Evolutionary conservation across 129 eudicot species (phyloP).

Genomic region (Deinandra increscens): DNA sequence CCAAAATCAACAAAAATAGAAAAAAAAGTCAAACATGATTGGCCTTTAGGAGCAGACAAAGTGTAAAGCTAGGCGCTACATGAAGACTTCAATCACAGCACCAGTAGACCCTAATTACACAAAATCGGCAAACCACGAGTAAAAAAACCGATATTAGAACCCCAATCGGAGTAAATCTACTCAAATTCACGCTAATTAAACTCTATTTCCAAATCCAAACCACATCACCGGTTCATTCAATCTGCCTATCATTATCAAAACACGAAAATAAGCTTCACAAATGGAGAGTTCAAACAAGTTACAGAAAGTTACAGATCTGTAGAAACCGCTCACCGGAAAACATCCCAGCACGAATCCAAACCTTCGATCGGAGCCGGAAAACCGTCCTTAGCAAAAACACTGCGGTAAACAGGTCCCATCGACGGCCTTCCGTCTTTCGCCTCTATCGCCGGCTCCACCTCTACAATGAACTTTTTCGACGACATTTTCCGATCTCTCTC

Average conservation of each 20-base stretch:
- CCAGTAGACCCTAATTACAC: conserved; percentile 5
- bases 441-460: conserved; percentile 73
- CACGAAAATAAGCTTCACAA: background rate
- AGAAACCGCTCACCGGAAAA: conserved; percentile 57
- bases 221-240: background rate
- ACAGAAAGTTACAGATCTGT: conserved; percentile 29
- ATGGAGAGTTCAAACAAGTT: conserved; percentile 1
- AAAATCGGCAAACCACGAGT: background rate
- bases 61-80: background rate
- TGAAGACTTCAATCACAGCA: conserved; percentile 13
- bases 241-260: background rate
- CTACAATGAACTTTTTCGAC: conserved; percentile 46
- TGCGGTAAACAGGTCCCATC: conserved; percentile 78
- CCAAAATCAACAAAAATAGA: conserved; percentile 4
- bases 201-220: conserved; percentile 13
- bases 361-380: conserved; percentile 60
- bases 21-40: conserved; percentile 24
- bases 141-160: background rate
- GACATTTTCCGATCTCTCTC: conserved; percentile 41
- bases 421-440: conserved; percentile 67
- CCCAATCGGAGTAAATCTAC: conserved; percentile 12
- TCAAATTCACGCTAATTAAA: background rate
- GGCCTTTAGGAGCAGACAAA: conserved; percentile 10
- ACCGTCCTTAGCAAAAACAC: conserved; percentile 65
- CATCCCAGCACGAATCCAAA: conserved; percentile 77